Base-by-base conservation (phyloP, 352 stramenopile genomes). In the Blastocystis sp. region DNA sequence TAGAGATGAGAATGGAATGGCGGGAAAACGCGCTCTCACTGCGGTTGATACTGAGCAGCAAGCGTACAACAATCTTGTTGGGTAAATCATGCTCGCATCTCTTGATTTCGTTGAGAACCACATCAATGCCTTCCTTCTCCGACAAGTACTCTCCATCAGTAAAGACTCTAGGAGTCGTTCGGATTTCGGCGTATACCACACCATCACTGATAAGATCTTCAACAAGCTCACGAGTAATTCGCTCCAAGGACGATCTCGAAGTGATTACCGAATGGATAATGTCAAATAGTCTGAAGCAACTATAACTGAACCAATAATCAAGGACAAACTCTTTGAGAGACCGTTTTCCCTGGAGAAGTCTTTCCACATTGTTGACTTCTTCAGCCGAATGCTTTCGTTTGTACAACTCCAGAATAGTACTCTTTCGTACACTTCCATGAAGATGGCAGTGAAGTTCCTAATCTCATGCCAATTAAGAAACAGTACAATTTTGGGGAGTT, bases 41-140 rank as follows among this genome's bases (percentile, higher is more conserved):
- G 8, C 70, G 70, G 45, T 80, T 80, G 34, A 80, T 80, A 43
- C 70, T 80, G 20, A 80, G 20, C 1, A 80, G 15, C 20, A 80
- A 47, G 34, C 70, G 70, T 64, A 63, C 45, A 11, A 62, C 29
- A 37, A 80, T 80, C 64, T 39, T 15, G 50, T 80, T 34, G 37
- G 23, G 37, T 13, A 50, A 62, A 9, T 5, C 5, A n/a, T 63
- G 2, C 39, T 80, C 50, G 4, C 11, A 18, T 26, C 20, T 7
- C 13, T 41, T 34, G 13, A 80, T 62, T 41, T 64, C 50, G 26
- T 80, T 54, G 45, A 80, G n/a, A 66, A 80, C 63, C 7, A 62
- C 39, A 62, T 80, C 70, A 43, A 80, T 80, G 41, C 70, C 70
- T 26, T 80, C 70, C 55, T 80, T 80, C 50, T 80, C 70, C 5